A percentile compares a stretch with the other conserved stretches of the same genome.
Conservation (phyloP, 1,284 basidiomycete species). For the Cutaneotrichosporon sp. region DNA sequence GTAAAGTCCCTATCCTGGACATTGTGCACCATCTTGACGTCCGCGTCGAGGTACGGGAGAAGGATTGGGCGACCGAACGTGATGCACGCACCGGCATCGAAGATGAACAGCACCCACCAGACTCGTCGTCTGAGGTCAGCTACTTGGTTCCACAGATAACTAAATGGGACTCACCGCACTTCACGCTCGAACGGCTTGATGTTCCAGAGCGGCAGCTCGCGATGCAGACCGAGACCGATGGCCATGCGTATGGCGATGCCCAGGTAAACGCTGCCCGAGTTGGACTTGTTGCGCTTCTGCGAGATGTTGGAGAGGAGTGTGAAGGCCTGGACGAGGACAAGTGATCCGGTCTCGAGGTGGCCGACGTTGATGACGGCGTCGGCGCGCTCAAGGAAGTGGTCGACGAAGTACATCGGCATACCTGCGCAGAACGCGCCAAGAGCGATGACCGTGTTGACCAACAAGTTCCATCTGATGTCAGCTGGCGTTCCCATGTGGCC, state of each 20-base stretch:
- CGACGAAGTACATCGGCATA: slow-evolving; percentile 27
- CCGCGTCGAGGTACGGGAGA: slow-evolving; percentile 26
- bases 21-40: slow-evolving; percentile 26
- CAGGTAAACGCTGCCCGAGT: slow-evolving; percentile 31
- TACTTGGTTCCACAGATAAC: neutral
- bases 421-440: slow-evolving; percentile 32
- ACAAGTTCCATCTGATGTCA: slow-evolving; percentile 27
- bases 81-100: slow-evolving; percentile 32
- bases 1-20: slow-evolving; percentile 27
- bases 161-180: slow-evolving; percentile 16
- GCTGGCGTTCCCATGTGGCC: neutral
- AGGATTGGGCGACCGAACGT: slow-evolving; percentile 37
- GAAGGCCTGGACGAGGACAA: slow-evolving; percentile 35
- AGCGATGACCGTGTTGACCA: slow-evolving; percentile 27
- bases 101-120: slow-evolving; percentile 37
- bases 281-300: slow-evolving; percentile 35
- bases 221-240: slow-evolving; percentile 36
- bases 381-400: slow-evolving; percentile 30
- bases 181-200: slow-evolving; percentile 37
- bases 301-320: slow-evolving; percentile 33
- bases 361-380: slow-evolving; percentile 20
- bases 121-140: slow-evolving; percentile 27
- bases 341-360: slow-evolving; percentile 30
- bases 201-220: slow-evolving; percentile 30
- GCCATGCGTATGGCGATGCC: slow-evolving; percentile 39